These are phyloP conservation scores for Bauhinia variegata DNA, from an alignment of 306 rosid species.

Conservation along the genomic window DNA sequence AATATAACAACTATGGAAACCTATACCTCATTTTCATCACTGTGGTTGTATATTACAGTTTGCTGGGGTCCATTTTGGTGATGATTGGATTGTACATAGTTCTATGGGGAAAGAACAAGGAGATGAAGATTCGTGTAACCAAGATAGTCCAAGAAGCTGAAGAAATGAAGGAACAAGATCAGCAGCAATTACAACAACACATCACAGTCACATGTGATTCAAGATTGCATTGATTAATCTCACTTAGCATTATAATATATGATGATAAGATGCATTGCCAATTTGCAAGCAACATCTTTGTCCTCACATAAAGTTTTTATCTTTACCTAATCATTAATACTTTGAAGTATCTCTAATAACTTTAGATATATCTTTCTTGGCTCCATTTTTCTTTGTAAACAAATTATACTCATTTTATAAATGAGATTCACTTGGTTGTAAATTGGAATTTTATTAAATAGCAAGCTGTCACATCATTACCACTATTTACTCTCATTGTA, in stretches of 20 bases:
- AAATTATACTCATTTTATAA: not conserved
- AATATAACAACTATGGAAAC: too few species aligned
- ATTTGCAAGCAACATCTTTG: not conserved
- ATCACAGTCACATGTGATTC: constrained; percentile 52
- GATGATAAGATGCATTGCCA: not conserved
- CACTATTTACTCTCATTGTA: too few species aligned
- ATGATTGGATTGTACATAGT: constrained; percentile 80
- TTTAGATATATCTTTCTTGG: not conserved
- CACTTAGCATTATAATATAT: not conserved
- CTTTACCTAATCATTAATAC: not conserved
- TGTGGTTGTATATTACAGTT: constrained; percentile 38
- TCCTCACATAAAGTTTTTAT: not conserved
- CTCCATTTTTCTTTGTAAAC: not conserved
- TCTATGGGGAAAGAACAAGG: constrained; percentile 88
- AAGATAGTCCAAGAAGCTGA: constrained; percentile 47
- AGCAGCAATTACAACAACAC: constrained; percentile 48
- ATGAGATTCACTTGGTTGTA: not conserved
- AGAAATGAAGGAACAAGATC: constrained; percentile 57
- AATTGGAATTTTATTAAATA: too few species aligned
- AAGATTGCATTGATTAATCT: constrained; percentile 34
- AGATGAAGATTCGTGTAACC: constrained; percentile 50
- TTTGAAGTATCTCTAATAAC: not conserved
- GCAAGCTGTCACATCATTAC: too few species aligned
- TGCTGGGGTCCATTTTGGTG: constrained; percentile 78
- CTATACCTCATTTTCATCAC: too few species aligned